Conservation (phyloP, 1,284 basidiomycete genomes). For the Cryptococcus sp. region DNA sequence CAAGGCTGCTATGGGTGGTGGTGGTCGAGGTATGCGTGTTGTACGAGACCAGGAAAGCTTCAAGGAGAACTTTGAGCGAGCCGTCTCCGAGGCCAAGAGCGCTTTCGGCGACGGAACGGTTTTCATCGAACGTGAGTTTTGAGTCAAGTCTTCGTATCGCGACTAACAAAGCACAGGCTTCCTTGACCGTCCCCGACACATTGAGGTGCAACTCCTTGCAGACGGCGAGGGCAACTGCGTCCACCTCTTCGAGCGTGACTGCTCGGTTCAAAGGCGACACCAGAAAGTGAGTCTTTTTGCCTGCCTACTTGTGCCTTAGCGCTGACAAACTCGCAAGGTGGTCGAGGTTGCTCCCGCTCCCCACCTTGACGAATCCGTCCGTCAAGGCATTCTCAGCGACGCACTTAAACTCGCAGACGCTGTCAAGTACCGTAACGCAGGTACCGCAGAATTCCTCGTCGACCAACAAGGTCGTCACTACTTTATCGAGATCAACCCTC, state of each 20-base stretch:
- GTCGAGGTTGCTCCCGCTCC: conserved; percentile 98
- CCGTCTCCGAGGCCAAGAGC: conserved; percentile 90
- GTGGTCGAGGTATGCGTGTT: conserved; percentile 98
- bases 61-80: conserved; percentile 86
- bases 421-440: conserved; percentile 93
- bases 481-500: conserved; percentile 98
- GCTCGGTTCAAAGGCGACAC: conserved; percentile 95
- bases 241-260: conserved; percentile 97
- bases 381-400: conserved; percentile 81
- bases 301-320: neutral
- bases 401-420: conserved; percentile 94
- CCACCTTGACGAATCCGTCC: conserved; percentile 85
- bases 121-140: conserved; percentile 84
- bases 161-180: conserved; percentile 57
- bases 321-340: conserved; percentile 56
- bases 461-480: conserved; percentile 95
- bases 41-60: conserved; percentile 91
- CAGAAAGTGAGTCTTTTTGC: conserved; percentile 72
- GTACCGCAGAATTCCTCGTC: conserved; percentile 95
- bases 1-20: conserved; percentile 98
- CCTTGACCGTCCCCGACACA: conserved; percentile 93
- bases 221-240: conserved; percentile 90
- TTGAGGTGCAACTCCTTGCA: conserved; percentile 94
- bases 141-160: too few relatives aligned
- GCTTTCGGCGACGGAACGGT: conserved; percentile 98